These are phyloP conservation scores for Mycena sp. DNA, from an alignment of 1,284 basidiomycete genomes.

Conservation along the genomic window DNA sequence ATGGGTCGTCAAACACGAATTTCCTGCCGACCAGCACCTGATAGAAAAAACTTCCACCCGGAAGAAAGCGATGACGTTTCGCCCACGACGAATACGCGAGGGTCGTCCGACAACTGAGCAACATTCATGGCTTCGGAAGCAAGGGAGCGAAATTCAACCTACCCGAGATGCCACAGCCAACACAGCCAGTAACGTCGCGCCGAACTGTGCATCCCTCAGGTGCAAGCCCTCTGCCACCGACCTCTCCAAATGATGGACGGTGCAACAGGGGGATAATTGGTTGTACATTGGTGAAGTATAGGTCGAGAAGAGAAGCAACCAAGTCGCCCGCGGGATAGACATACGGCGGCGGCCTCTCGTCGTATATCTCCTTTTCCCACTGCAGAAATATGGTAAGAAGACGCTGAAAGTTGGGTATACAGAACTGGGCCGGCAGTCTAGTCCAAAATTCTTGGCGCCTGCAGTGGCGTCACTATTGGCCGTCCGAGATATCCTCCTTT, in stretches of 20 bases:
- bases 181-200: slow-evolving; percentile 16
- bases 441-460: slow-evolving; percentile 8
- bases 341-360: slow-evolving; percentile 9
- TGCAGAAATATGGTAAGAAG: not conserved
- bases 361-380: slow-evolving; percentile 27
- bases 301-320: slow-evolving; percentile 4
- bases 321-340: slow-evolving; percentile 15
- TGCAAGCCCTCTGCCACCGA: slow-evolving; percentile 24
- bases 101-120: slow-evolving; percentile 24
- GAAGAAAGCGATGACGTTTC: slow-evolving; percentile 12
- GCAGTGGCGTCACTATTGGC: not conserved
- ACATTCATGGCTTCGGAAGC: not conserved
- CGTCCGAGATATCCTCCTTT: slow-evolving; percentile 18
- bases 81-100: slow-evolving; percentile 22
- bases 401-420: not conserved
- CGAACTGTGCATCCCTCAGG: slow-evolving; percentile 20
- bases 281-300: slow-evolving; percentile 19
- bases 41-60: slow-evolving; percentile 24
- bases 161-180: slow-evolving; percentile 24
- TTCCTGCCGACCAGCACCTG: slow-evolving; percentile 9
- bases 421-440: not conserved
- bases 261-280: slow-evolving; percentile 23
- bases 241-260: slow-evolving; percentile 30
- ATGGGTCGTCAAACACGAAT: slow-evolving; percentile 13
- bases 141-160: not conserved